Conservation (phyloP, 768 basidiomycete genomes). For the Lactarius sanguifluus region DNA sequence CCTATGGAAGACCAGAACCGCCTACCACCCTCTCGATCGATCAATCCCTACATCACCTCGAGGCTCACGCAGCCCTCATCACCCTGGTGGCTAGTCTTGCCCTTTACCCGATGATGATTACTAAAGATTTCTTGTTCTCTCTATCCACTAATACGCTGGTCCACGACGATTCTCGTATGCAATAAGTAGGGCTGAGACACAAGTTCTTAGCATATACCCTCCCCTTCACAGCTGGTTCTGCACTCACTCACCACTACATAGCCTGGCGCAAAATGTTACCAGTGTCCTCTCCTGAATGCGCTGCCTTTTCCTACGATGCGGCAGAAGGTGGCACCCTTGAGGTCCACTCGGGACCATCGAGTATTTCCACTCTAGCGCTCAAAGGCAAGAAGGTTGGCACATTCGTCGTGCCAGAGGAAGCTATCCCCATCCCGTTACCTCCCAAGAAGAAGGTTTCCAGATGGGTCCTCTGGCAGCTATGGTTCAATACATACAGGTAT, state of each 20-base stretch:
- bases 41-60: neutral
- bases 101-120: neutral
- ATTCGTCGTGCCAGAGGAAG: conserved; percentile 40
- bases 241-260: conserved; percentile 12
- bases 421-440: conserved; percentile 35
- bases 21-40: neutral
- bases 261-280: conserved; percentile 30
- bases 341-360: conserved; percentile 19
- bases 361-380: conserved; percentile 13
- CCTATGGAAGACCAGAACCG: neutral
- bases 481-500: conserved; percentile 80
- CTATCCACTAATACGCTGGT: neutral
- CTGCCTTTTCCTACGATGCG: conserved; percentile 32
- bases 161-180: conserved; percentile 1
- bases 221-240: conserved; percentile 3
- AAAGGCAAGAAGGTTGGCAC: conserved; percentile 26
- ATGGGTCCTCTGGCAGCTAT: conserved; percentile 61
- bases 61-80: neutral
- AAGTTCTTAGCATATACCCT: conserved; percentile 1
- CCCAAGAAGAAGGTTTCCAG: conserved; percentile 50
- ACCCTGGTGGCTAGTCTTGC: neutral
- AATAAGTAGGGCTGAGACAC: conserved; percentile 20
- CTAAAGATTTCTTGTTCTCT: neutral
- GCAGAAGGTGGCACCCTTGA: conserved; percentile 36
- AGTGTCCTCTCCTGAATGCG: conserved; percentile 28